Conservation (phyloP, 2,329 filamentous ascomycete species). For the Colletotrichum gigasporum region DNA sequence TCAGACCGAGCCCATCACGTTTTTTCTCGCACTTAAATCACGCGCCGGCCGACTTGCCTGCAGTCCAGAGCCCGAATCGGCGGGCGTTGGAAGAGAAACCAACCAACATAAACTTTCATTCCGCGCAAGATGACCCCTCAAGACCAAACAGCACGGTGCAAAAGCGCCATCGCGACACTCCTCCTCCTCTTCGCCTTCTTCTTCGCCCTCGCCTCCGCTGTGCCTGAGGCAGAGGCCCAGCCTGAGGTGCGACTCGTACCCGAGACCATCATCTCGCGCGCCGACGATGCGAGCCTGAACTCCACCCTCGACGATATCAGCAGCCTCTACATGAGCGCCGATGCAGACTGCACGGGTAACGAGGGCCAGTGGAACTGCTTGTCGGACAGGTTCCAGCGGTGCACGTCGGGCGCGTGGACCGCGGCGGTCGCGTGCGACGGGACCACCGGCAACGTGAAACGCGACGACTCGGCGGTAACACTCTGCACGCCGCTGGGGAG, state of each 20-base stretch:
- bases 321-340: constrained; percentile 41
- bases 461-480: not conserved
- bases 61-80: no score
- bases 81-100: fast-evolving
- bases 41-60: no score
- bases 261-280: no score
- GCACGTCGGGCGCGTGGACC: constrained; percentile 58
- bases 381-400: constrained; percentile 58
- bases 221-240: no score
- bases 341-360: constrained; percentile 49
- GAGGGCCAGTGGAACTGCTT: constrained; percentile 68
- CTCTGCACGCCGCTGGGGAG: constrained; percentile 18
- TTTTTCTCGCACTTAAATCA: no score
- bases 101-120: not conserved
- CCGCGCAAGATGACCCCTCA: not conserved
- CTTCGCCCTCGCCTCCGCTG: constrained; percentile 21
- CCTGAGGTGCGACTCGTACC: constrained; percentile 41
- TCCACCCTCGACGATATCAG: not conserved
- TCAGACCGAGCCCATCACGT: not conserved
- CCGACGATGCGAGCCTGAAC: not conserved
- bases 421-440: constrained; percentile 30
- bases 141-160: not conserved
- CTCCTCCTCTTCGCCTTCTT: not conserved
- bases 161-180: not conserved
- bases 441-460: not conserved